Percentiles rank a stretch among this genome's conserved stretches.
These are phyloP conservation scores for Butyriboletus appendiculatus DNA, from an alignment of 1,284 basidiomycete genomes.

Conservation along the genomic window DNA sequence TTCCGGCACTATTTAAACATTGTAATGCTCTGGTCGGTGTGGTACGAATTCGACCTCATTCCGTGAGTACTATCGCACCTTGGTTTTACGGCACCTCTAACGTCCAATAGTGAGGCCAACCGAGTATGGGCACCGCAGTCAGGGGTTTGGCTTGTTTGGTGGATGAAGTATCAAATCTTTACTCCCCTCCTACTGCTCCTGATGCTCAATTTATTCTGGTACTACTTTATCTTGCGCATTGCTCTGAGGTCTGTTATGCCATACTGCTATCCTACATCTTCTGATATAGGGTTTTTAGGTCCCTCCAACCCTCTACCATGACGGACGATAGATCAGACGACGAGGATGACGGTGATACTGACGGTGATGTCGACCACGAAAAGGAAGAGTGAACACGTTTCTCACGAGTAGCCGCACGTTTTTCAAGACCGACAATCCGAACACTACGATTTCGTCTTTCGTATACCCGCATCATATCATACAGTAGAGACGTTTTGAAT, in stretches of 20 bases:
- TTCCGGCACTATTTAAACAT: conserved; percentile 95
- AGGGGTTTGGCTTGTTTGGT: conserved; percentile 73
- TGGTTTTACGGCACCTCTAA: not conserved
- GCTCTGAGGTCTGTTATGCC: conserved; percentile 40
- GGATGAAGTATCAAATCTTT: conserved; percentile 87
- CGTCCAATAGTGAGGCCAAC: conserved; percentile 48
- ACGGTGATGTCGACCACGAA: conserved; percentile 25
- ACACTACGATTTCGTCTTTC: not conserved
- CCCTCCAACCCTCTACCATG: conserved; percentile 34
- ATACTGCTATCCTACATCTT: not conserved
- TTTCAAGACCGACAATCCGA: conserved; percentile 5
- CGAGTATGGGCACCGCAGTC: conserved; percentile 62
- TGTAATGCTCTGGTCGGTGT: conserved; percentile 86
- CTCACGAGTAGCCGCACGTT: not conserved
- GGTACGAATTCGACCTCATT: conserved; percentile 76
- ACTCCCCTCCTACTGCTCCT: conserved; percentile 75
- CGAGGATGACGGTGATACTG: conserved; percentile 48
- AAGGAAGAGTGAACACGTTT: conserved; percentile 36
- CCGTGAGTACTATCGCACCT: conserved; percentile 59
- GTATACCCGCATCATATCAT: conserved; percentile 11
- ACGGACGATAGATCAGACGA: conserved; percentile 63
- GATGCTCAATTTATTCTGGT: conserved; percentile 90
- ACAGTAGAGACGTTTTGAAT: conserved; percentile 7
- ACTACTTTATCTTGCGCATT: conserved; percentile 78
- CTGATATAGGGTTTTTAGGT: conserved; percentile 8